Base-by-base conservation (phyloP, 805 yeast species). In the Myxozyma sirexii region DNA sequence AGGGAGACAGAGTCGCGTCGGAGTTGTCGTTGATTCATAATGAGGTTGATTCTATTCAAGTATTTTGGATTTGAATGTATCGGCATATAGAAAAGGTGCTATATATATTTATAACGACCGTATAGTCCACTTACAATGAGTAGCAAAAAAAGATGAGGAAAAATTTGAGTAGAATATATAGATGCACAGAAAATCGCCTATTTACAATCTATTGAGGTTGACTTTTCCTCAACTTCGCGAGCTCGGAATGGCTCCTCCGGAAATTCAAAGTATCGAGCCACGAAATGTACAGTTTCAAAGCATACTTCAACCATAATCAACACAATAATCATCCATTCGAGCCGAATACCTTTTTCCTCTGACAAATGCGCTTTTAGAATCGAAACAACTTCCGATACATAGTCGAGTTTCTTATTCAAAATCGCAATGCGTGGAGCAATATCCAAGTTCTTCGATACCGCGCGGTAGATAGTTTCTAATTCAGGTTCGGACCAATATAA, bases 401-500 rank as follows among this genome's bases (percentile, higher is more conserved):
- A 92, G 72, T 92, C 97, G 60, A 92, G 75, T 71, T 91, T 91
- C 55, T 91, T 80, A 72, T 92, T 92, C 70, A 92, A 75, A 37
- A 91, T 90, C 31, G 83, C 78, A 49, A 91, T 88, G 62, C 97
- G 78, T 4, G 93, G 88, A 31, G 80, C 79, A 31, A 92, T 84
- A 68, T 92, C 97, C 57, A 92, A 76, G 23, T 82, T 82, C 49
- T 81, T 81, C 0, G 96, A 87, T 6, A 90, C 84, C 19, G 82
- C 79, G 50, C 84, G 82, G 72, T 90, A 92, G 8, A 90, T 83
- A 55, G 80, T 79, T 70, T 92, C 97, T 55, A 92, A 76, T 35
- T 84, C 83, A 0, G 97, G 96, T 70, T 91, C 97, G 47, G 90
- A 82, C 97, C 97, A 92, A 73, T 91, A 92, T 44, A 90, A 74